Conservation (phyloP, 305 asterid species). For the Fraxinus ornus region DNA sequence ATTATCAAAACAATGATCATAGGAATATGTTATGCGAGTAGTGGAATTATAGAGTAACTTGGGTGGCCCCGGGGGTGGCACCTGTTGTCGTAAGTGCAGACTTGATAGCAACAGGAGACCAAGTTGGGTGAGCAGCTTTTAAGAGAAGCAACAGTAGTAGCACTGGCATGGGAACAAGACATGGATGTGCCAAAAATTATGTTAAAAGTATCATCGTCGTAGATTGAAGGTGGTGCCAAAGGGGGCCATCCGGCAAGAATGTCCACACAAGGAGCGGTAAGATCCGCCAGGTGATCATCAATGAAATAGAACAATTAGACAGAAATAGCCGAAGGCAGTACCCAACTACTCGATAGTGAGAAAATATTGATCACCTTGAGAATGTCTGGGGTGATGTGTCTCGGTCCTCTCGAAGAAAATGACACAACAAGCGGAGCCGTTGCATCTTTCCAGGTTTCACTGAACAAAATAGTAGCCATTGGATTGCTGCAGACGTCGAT, state of each 20-base stretch:
- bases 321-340: not conserved
- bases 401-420: slow-evolving; percentile 61
- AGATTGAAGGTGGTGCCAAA: slow-evolving; percentile 31
- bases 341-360: not conserved
- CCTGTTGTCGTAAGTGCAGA: slow-evolving; percentile 70
- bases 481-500: slow-evolving; percentile 36
- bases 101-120: slow-evolving; percentile 69
- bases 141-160: slow-evolving; percentile 49
- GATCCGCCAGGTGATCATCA: slow-evolving; percentile 40
- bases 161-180: slow-evolving; percentile 61
- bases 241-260: slow-evolving; percentile 67
- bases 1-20: not conserved
- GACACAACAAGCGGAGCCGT: slow-evolving; percentile 52
- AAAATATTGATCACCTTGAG: slow-evolving; percentile 40
- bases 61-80: not conserved
- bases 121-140: slow-evolving; percentile 41
- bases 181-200: slow-evolving; percentile 60
- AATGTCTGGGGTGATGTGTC: slow-evolving; percentile 46
- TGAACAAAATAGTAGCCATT: slow-evolving; percentile 39
- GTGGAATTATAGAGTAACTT: no score
- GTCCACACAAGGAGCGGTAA: slow-evolving; percentile 63
- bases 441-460: slow-evolving; percentile 39
- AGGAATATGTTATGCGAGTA: no score
- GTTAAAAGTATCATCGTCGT: slow-evolving; percentile 40
- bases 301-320: not conserved